Evolutionary conservation across 805 yeast species (phyloP), one percentile per base, ranked within the genome.

Genomic region (Candida awuae): DNA sequence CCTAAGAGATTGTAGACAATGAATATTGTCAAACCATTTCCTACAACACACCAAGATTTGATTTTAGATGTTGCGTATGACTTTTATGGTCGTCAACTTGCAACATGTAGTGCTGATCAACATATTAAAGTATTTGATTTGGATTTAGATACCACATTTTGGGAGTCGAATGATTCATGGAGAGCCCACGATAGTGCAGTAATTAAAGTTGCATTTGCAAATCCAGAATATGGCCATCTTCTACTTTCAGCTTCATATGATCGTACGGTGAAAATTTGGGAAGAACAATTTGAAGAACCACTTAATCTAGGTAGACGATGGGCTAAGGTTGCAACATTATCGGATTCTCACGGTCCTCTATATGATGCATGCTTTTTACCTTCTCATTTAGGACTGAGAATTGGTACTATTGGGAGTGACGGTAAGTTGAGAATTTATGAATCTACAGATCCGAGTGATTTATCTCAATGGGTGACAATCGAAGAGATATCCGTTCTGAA

Each of bases 21-120:
- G 66, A 54, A 57, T 30, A 38, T 49, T 20, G 70, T 73, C 70
- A 78, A 77, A 52, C 86, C 95, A 4, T 81, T 90, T 51, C 70
- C 80, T 13, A 83, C 96, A 0, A 94, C 94, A 26, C 97, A 92
- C 58, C 95, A 86, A 52, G 98, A 92, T 58, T 70, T 90, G 39
- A 77, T 90, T 32, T 94, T 88, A 50, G 96, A 88, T 53, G 77
- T 88, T 18, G 79, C 85, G 16, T 92, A 88, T 60, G 95, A 92
- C 60, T 90, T 82, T 61, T 90, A 90, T 55, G 97, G 98, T 1
- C 76, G 79, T 39, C 84, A 87, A 45, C 67, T 92, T 41, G 98
- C 97, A 2, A 90, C 97, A 0, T 88, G 94, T 43, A 85, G 96
- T 4, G 84, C 94, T 0, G 98, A 92, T 61, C 96, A 88, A 53